phyloP scores from a whole-genome alignment of 805 yeast genomes.

The Hanseniaspora mollemarum region DNA sequence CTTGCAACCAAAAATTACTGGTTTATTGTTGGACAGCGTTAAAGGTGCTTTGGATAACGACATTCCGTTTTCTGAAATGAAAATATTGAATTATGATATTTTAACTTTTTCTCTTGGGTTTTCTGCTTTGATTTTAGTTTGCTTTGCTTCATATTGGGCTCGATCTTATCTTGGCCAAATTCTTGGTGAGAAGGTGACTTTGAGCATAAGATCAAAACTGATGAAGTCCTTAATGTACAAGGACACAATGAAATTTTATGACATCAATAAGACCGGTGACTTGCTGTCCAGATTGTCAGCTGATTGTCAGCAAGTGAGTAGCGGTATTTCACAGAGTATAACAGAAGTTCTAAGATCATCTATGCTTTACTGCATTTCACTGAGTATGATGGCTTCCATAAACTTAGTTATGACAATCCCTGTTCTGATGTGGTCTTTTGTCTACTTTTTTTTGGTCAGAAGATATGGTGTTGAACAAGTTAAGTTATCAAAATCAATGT shows the following conservation, averaged over 20 bases:
- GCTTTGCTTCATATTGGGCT: constrained; percentile 66
- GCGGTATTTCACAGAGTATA: constrained; percentile 78
- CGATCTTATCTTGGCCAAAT: constrained; percentile 43
- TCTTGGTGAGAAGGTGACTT: constrained; percentile 73
- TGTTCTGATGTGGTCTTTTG: constrained; percentile 71
- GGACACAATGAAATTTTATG: constrained; percentile 78
- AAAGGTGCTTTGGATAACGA: constrained; percentile 7
- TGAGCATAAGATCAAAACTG: constrained; percentile 65
- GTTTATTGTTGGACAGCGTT: constrained; percentile 37
- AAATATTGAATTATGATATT: constrained; percentile 5
- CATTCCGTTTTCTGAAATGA: constrained; percentile 7
- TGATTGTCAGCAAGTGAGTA: constrained; percentile 81
- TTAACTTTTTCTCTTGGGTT: constrained; percentile 2
- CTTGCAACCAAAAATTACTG: constrained; percentile 38
- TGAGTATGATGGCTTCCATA: constrained; percentile 82
- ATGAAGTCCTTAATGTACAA: constrained; percentile 70
- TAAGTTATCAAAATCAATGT: constrained; percentile 61
- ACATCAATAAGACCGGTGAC: constrained; percentile 89
- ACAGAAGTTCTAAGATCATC: constrained; percentile 82
- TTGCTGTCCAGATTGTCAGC: constrained; percentile 78
- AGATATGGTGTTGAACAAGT: constrained; percentile 77
- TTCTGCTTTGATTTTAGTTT: constrained; percentile 32
- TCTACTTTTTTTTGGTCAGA: constrained; percentile 62
- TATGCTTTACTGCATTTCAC: constrained; percentile 73
- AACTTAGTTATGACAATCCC: constrained; percentile 70